A percentile compares a stretch with the other conserved stretches of the same genome.
These are phyloP conservation scores for Pisolithus sp. DNA, from an alignment of 768 basidiomycete species.

Conservation along the genomic window DNA sequence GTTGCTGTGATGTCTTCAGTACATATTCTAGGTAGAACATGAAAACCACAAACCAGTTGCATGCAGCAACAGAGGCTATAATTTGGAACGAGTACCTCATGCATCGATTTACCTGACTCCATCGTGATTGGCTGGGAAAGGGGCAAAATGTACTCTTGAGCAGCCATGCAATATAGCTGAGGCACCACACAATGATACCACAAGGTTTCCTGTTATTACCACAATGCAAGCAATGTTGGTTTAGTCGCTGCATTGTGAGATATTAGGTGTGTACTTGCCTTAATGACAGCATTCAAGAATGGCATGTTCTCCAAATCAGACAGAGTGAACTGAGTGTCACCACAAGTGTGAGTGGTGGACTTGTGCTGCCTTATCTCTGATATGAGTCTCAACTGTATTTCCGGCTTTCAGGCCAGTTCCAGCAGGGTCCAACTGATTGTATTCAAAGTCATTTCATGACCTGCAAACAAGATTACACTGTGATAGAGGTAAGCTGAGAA, in stretches of 20 bases:
- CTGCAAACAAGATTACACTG: conserved; percentile 42
- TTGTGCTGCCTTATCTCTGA: conserved; percentile 38
- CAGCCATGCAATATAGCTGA: too few relatives aligned
- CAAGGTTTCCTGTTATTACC: too few relatives aligned
- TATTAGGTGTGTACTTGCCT: conserved; percentile 22
- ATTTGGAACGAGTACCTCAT: conserved; percentile 45
- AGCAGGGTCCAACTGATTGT: conserved; percentile 56
- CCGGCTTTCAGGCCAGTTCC: conserved; percentile 52
- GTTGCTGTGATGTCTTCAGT: conserved; percentile 9
- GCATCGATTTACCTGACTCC: conserved; percentile 37
- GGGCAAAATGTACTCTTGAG: conserved; percentile 53
- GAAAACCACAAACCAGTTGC: conserved; percentile 40
- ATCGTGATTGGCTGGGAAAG: conserved; percentile 48
- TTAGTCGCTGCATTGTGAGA: too few relatives aligned
- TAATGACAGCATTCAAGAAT: conserved; percentile 40
- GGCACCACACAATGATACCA: too few relatives aligned
- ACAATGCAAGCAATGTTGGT: too few relatives aligned
- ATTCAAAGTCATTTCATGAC: conserved; percentile 58
- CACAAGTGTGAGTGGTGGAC: conserved; percentile 27
- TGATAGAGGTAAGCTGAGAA: not conserved
- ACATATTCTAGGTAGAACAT: not conserved
- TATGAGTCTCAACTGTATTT: conserved; percentile 55
- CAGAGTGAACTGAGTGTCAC: conserved; percentile 33
- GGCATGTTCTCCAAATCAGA: conserved; percentile 46
- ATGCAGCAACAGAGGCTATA: conserved; percentile 46